Conservation (phyloP, 176 grass and related monocot species). For the Leersia perrieri region DNA sequence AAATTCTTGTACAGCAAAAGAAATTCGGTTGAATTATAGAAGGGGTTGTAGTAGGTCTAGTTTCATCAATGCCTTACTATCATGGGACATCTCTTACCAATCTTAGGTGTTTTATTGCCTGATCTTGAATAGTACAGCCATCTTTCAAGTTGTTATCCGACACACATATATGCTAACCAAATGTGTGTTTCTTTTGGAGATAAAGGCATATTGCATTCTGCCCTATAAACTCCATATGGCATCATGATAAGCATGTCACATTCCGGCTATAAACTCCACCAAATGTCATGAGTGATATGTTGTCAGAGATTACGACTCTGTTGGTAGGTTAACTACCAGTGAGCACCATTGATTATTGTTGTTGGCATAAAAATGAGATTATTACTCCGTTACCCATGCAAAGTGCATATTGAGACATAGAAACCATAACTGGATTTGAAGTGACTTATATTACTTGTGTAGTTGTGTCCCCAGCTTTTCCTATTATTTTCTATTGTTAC, state of each 20-base stretch:
- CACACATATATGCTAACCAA: not conserved
- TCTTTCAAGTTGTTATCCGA: not conserved
- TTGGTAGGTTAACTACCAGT: not conserved
- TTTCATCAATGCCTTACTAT: not conserved
- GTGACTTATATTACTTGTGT: slow-evolving; percentile 16
- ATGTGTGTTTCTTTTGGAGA: not conserved
- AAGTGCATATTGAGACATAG: slow-evolving; percentile 1
- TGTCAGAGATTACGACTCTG: not conserved
- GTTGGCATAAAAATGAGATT: not conserved
- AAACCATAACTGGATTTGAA: slow-evolving; percentile 10
- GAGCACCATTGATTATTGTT: slow-evolving; percentile 12
- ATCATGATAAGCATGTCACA: not conserved
- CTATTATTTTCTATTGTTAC: slow-evolving; percentile 2
- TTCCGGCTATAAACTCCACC: not conserved
- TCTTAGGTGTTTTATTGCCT: slow-evolving; percentile 16
- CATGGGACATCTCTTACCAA: slow-evolving; percentile 14
- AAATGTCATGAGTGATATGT: not conserved
- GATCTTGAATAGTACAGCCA: slow-evolving; percentile 1
- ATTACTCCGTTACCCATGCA: slow-evolving; percentile 18
- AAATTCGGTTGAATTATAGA: not conserved
- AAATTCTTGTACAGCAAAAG: slow-evolving; percentile 15
- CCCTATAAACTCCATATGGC: not conserved
- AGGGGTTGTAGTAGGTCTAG: slow-evolving; percentile 20
- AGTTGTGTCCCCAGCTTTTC: not conserved
- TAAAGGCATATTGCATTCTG: not conserved